phyloP scores from a whole-genome alignment of 192 early-diverging fungal species.

The Backusella parvicylindrica region DNA sequence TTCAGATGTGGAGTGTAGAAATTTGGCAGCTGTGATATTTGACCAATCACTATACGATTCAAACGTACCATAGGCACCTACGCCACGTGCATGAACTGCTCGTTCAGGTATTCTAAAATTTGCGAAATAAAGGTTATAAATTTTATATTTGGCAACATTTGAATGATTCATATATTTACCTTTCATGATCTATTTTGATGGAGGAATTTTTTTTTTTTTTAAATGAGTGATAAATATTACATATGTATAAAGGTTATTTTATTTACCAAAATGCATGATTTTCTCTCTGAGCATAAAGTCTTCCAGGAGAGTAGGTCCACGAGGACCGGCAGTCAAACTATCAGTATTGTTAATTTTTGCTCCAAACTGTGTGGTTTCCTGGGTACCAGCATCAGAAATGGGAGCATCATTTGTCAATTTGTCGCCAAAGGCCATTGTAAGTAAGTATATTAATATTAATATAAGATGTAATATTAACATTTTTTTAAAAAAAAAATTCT shows the following conservation, averaged over 20 bases:
- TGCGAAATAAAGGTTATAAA: not conserved
- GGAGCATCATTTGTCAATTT: not conserved
- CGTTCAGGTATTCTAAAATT: constrained; percentile 25
- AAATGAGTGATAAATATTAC: too few relatives aligned
- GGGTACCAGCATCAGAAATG: constrained; percentile 13
- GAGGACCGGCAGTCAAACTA: constrained; percentile 20
- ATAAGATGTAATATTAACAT: not conserved
- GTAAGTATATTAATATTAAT: not conserved
- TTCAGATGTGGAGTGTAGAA: constrained; percentile 21
- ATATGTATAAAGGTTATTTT: not conserved
- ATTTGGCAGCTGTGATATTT: constrained; percentile 36
- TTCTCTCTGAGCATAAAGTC: constrained; percentile 24
- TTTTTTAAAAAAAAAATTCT: not conserved
- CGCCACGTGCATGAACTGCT: constrained; percentile 42
- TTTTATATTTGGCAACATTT: not conserved
- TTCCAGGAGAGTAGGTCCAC: constrained; percentile 27
- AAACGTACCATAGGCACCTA: constrained; percentile 44
- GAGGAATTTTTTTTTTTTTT: too few relatives aligned
- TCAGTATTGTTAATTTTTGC: constrained; percentile 25
- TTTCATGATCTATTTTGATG: not conserved
- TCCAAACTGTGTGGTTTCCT: constrained; percentile 23
- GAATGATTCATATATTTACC: not conserved
- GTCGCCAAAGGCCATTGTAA: not conserved
- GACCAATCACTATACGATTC: constrained; percentile 31
- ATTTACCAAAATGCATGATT: constrained; percentile 25